phyloP scores from a whole-genome alignment of 169 alveolate genomes.

The Theileria sp. region DNA sequence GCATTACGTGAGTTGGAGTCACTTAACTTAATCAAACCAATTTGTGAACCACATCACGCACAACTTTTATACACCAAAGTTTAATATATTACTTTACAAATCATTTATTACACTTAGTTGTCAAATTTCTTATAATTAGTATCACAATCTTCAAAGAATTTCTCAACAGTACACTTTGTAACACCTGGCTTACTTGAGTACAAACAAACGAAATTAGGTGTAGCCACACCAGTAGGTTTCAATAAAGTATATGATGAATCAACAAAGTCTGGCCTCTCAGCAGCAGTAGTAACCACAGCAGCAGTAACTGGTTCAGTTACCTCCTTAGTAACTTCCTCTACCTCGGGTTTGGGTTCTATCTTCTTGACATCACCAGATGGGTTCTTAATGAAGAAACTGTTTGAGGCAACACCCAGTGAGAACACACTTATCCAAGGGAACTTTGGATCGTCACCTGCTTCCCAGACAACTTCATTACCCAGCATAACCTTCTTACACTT shows the following conservation, averaged over 20 bases:
- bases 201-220: too few species aligned
- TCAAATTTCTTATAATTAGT: too few species aligned
- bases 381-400: background rate
- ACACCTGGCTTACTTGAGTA: too few species aligned
- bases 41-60: constrained; percentile 84
- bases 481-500: background rate
- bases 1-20: constrained; percentile 83
- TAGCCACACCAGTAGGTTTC: too few species aligned
- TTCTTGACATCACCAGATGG: background rate
- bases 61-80: constrained; percentile 82
- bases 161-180: too few species aligned
- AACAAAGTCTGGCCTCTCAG: too few species aligned
- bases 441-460: background rate
- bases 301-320: background rate
- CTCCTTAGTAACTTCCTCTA: too few species aligned
- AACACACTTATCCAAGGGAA: background rate
- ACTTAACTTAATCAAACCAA: constrained; percentile 80
- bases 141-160: too few species aligned
- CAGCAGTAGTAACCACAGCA: too few species aligned
- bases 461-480: background rate
- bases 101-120: background rate
- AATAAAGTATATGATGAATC: too few species aligned
- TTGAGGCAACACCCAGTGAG: background rate
- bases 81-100: constrained; percentile 2
- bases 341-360: background rate